phyloP scores from a whole-genome alignment of 352 stramenopile genomes.

The Globisporangium acanthophoron region DNA sequence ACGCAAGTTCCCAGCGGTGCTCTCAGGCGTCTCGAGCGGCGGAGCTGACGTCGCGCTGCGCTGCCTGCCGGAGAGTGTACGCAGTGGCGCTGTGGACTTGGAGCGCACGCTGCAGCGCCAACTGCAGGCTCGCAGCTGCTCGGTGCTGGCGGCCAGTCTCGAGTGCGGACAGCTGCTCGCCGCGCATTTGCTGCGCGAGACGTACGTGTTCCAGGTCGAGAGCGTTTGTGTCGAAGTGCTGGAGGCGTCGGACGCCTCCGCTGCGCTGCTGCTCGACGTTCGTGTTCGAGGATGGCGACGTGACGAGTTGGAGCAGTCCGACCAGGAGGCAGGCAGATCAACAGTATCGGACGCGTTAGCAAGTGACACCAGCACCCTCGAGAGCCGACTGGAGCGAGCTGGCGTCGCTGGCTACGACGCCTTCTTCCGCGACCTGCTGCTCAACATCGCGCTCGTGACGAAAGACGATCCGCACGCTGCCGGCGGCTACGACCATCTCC shows the following conservation, averaged over 20 bases:
- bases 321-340: neutral
- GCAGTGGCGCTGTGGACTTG: conserved; percentile 29
- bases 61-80: conserved; percentile 37
- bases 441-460: conserved; percentile 49
- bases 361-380: conserved; percentile 12
- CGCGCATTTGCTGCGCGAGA: conserved; percentile 43
- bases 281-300: conserved; percentile 7
- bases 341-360: neutral
- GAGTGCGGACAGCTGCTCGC: conserved; percentile 25
- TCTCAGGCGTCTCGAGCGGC: neutral
- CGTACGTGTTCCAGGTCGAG: conserved; percentile 41
- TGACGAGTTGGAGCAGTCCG: neutral
- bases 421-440: conserved; percentile 44
- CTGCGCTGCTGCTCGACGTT: neutral
- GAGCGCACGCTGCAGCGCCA: conserved; percentile 30
- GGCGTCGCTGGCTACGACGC: conserved; percentile 51
- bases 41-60: conserved; percentile 11
- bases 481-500: neutral
- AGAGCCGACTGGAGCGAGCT: conserved; percentile 18
- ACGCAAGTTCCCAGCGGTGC: conserved; percentile 21
- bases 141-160: neutral
- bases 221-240: neutral
- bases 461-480: conserved; percentile 10
- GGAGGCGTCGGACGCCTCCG: conserved; percentile 9
- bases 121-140: conserved; percentile 12